A percentile compares a stretch with the other conserved stretches of the same genome.
Conservation (phyloP, 768 basidiomycete species). For the Crepidotus variabilis region DNA sequence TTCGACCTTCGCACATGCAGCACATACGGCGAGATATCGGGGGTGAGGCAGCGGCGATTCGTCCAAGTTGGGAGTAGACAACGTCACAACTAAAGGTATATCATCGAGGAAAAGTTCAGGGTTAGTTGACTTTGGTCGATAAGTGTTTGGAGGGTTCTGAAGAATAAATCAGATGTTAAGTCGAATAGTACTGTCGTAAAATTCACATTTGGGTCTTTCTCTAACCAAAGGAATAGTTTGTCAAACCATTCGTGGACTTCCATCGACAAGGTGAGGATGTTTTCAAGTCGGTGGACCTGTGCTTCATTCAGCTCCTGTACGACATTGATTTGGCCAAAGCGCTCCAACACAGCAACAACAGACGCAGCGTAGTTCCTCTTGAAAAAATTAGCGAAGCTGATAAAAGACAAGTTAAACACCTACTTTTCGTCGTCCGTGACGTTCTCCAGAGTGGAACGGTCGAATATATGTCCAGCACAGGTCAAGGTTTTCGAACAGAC, state of each 20-base stretch:
- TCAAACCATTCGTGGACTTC: constrained; percentile 4
- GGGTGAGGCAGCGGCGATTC: too few relatives aligned
- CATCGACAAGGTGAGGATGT: constrained; percentile 8
- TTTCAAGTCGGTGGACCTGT: constrained; percentile 8
- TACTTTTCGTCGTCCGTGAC: too few relatives aligned
- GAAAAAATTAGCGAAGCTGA: background rate
- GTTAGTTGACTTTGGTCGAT: too few relatives aligned
- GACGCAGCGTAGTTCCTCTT: background rate
- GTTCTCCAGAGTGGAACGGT: background rate
- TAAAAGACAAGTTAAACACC: background rate
- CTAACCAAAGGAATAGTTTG: constrained; percentile 6
- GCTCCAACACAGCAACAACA: background rate
- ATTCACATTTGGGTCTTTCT: too few relatives aligned
- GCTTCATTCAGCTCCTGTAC: constrained; percentile 4
- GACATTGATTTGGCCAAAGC: background rate
- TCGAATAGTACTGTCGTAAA: too few relatives aligned
- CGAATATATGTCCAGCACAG: background rate
- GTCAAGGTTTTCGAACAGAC: background rate
- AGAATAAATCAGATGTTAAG: too few relatives aligned
- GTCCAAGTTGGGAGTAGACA: too few relatives aligned
- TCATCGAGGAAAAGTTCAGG: too few relatives aligned
- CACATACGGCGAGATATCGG: too few relatives aligned
- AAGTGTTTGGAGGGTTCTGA: too few relatives aligned
- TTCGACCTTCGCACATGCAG: too few relatives aligned
- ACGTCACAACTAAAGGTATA: too few relatives aligned